Evolutionary conservation across 257 asterid species (phyloP).

Genomic region (Euphrasia confusa): DNA sequence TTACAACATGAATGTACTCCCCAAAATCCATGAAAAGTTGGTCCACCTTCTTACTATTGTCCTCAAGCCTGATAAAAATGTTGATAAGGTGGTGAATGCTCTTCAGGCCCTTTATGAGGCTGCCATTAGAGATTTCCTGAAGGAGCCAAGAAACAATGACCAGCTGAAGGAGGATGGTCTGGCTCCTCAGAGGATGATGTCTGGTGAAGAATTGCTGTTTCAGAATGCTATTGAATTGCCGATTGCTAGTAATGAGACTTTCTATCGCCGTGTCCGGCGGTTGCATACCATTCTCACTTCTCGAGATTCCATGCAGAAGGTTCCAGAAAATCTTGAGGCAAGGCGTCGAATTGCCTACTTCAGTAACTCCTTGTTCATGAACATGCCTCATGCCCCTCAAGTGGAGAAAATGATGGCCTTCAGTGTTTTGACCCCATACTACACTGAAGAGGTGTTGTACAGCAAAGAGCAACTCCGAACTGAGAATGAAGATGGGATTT

Average conservation of each 20-base stretch:
- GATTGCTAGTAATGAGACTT: constrained; percentile 51
- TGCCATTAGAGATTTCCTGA: constrained; percentile 83
- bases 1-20: constrained; percentile 61
- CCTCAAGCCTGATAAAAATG: constrained; percentile 60
- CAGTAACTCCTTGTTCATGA: constrained; percentile 98
- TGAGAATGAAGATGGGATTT: constrained; percentile 97
- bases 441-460: constrained; percentile 86
- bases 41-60: constrained; percentile 66
- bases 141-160: constrained; percentile 58
- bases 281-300: constrained; percentile 88
- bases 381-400: constrained; percentile 98
- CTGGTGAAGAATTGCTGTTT: constrained; percentile 70
- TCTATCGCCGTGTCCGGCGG: constrained; percentile 88
- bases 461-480: constrained; percentile 92
- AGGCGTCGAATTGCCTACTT: constrained; percentile 96
- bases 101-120: constrained; percentile 96
- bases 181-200: constrained; percentile 63
- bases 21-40: constrained; percentile 65
- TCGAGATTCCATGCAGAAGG: constrained; percentile 88
- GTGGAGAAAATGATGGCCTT: constrained; percentile 99
- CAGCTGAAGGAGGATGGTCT: constrained; percentile 90
- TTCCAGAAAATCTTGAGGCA: constrained; percentile 95
- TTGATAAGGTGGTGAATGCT: constrained; percentile 78
- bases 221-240: constrained; percentile 80
- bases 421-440: constrained; percentile 97